Percentiles rank a stretch among this genome's conserved stretches.
Conservation (phyloP, 371 early-diverging fungal species). For the Batkoa obscura region DNA sequence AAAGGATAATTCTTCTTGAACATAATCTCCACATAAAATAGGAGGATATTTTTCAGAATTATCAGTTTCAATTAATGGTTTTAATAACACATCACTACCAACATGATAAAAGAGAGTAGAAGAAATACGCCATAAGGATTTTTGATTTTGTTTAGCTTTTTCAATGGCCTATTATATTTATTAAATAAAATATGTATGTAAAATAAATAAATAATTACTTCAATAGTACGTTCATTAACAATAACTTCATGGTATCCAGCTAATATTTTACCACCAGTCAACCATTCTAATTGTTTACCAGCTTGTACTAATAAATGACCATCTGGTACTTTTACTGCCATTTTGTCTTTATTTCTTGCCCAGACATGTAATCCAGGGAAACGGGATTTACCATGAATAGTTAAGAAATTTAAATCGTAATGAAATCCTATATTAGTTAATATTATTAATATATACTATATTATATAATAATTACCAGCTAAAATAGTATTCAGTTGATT, state of each 20-base stretch:
- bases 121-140: slow-evolving; percentile 44
- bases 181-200: not conserved
- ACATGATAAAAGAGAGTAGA: slow-evolving; percentile 49
- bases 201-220: slow-evolving; percentile 15
- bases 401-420: slow-evolving; percentile 43
- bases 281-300: slow-evolving; percentile 42
- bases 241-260: slow-evolving; percentile 56
- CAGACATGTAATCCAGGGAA: slow-evolving; percentile 53
- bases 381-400: slow-evolving; percentile 52
- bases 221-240: slow-evolving; percentile 26
- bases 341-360: slow-evolving; percentile 32
- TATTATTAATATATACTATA: not conserved
- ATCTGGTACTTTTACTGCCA: slow-evolving; percentile 36
- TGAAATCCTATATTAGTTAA: slow-evolving; percentile 17
- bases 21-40: slow-evolving; percentile 32
- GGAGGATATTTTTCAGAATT: slow-evolving; percentile 22
- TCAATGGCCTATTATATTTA: slow-evolving; percentile 10
- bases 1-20: slow-evolving; percentile 35
- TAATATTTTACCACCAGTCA: slow-evolving; percentile 38
- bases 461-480: slow-evolving; percentile 19
- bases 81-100: slow-evolving; percentile 30
- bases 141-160: slow-evolving; percentile 11
- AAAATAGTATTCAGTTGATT: slow-evolving; percentile 31
- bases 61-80: slow-evolving; percentile 22
- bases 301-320: slow-evolving; percentile 50